phyloP scores from a whole-genome alignment of 2,329 filamentous ascomycete genomes.

The Sclerotinia nivalis region DNA sequence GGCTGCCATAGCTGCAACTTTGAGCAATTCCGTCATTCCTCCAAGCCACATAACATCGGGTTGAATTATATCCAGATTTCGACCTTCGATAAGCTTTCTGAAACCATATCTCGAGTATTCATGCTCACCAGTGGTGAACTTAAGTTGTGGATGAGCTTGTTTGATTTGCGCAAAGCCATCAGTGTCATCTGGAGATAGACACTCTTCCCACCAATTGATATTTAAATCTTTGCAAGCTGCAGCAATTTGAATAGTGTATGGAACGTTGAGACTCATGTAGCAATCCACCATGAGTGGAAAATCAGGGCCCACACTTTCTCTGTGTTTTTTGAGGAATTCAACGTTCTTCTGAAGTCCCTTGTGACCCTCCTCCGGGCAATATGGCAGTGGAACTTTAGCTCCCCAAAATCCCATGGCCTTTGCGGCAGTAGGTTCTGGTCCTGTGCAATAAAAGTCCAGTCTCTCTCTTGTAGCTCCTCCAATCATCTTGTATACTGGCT shows the following conservation, averaged over 20 bases:
- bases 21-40: conserved; percentile 87
- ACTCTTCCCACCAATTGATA: conserved; percentile 98
- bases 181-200: conserved; percentile 84
- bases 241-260: conserved; percentile 89
- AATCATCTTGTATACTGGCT: conserved; percentile 93
- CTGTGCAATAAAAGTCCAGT: conserved; percentile 92
- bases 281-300: conserved; percentile 95
- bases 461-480: conserved; percentile 83
- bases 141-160: conserved; percentile 82
- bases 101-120: conserved; percentile 94
- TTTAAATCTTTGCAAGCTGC: conserved; percentile 79
- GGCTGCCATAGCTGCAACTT: conserved; percentile 82
- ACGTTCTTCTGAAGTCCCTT: conserved; percentile 83
- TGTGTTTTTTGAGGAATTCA: conserved; percentile 81
- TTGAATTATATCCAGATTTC: conserved; percentile 91
- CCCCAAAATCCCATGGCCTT: conserved; percentile 88
- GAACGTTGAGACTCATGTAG: conserved; percentile 93
- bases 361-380: conserved; percentile 83
- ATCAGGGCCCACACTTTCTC: conserved; percentile 81
- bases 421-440: conserved; percentile 77
- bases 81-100: conserved; percentile 87
- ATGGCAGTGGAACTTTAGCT: conserved; percentile 86
- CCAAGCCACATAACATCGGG: conserved; percentile 98
- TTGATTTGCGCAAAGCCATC: conserved; percentile 90
- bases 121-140: conserved; percentile 95